A percentile compares a stretch with the other conserved stretches of the same genome.
These are phyloP conservation scores for Metschnikowia sp. DNA, from an alignment of 805 yeast species.

Conservation along the genomic window DNA sequence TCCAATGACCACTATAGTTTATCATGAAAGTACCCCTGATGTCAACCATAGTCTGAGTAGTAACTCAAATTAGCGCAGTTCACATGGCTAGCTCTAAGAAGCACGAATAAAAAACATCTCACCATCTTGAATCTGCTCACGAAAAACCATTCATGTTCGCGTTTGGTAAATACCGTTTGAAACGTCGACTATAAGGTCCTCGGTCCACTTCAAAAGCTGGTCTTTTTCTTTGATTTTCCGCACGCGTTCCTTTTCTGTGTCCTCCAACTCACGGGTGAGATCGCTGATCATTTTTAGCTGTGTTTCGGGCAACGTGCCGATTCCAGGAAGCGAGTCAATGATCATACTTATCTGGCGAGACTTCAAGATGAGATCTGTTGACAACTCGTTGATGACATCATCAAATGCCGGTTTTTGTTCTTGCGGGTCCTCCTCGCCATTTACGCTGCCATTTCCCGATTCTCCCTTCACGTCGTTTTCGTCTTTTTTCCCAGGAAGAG, in stretches of 20 bases:
- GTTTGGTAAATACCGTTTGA: slow-evolving; percentile 50
- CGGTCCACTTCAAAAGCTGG: slow-evolving; percentile 55
- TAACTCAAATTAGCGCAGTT: too few species aligned
- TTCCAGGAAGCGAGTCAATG: slow-evolving; percentile 89
- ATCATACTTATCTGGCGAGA: slow-evolving; percentile 82
- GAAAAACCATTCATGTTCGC: background rate
- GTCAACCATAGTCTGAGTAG: too few species aligned
- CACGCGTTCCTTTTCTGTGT: slow-evolving; percentile 56
- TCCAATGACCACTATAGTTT: too few species aligned
- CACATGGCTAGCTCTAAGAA: too few species aligned
- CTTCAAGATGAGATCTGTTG: slow-evolving; percentile 81
- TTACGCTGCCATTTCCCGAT: slow-evolving; percentile 12
- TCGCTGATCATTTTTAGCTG: slow-evolving; percentile 64
- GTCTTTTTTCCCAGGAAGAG: slow-evolving; percentile 37
- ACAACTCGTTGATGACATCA: slow-evolving; percentile 65
- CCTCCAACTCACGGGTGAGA: slow-evolving; percentile 58
- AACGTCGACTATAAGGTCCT: slow-evolving; percentile 58
- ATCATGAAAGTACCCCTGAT: too few species aligned
- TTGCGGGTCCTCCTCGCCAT: background rate
- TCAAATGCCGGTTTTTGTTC: slow-evolving; percentile 22
- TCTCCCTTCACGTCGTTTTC: slow-evolving; percentile 9
- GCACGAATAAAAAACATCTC: background rate
- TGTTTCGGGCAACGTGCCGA: slow-evolving; percentile 74
- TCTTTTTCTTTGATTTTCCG: slow-evolving; percentile 63
- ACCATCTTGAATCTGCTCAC: background rate